Conservation (phyloP, 768 basidiomycete genomes). For the Xerocomellus amylosporus region DNA sequence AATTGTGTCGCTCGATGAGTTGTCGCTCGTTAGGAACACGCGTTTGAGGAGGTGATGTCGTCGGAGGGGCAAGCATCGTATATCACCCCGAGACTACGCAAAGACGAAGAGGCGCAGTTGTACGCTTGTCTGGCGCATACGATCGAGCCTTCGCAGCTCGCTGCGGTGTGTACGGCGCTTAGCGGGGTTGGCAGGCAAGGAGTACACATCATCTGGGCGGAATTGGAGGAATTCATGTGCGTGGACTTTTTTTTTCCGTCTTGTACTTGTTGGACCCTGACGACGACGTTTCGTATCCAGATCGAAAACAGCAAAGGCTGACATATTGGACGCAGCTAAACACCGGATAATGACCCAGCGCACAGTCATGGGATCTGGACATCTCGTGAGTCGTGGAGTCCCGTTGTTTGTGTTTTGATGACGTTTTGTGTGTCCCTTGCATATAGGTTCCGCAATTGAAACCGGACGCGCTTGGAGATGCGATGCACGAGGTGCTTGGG, state of each 20-base stretch:
- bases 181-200: constrained; percentile 10
- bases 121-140: constrained; percentile 28
- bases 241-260: background rate
- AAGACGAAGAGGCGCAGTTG: constrained; percentile 29
- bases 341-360: constrained; percentile 20
- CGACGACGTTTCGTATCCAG: constrained; percentile 1
- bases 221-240: constrained; percentile 31
- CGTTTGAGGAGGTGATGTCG: constrained; percentile 19
- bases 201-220: constrained; percentile 31
- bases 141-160: constrained; percentile 23
- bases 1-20: background rate
- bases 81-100: constrained; percentile 25
- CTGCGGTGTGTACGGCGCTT: constrained; percentile 16
- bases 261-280: background rate
- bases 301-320: constrained; percentile 24
- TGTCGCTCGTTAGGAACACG: constrained; percentile 19
- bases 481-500: constrained; percentile 24
- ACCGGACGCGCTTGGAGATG: constrained; percentile 27
- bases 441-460: constrained; percentile 29
- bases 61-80: constrained; percentile 9
- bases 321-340: constrained; percentile 29
- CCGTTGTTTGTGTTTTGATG: background rate
- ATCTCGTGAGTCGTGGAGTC: constrained; percentile 20
- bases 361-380: constrained; percentile 28
- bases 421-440: background rate